Conservation (phyloP, 176 grass and related monocot genomes). For the Musa troglodytarum region DNA sequence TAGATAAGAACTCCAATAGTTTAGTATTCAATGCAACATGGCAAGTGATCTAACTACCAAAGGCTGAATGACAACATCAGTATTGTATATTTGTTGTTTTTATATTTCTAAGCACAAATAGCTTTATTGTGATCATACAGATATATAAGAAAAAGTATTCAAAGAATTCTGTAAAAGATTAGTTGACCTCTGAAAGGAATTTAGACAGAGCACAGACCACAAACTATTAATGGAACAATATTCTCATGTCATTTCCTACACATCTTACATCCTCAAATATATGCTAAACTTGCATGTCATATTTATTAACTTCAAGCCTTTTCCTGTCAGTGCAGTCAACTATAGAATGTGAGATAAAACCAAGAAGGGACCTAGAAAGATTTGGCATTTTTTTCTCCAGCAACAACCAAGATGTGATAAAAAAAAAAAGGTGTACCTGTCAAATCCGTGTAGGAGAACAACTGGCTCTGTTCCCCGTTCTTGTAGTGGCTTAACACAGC, state of each 20-base stretch:
- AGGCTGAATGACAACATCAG: neutral
- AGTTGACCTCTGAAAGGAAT: too few relatives aligned
- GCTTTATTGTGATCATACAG: too few relatives aligned
- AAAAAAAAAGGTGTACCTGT: constrained; percentile 43
- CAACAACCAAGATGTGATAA: neutral
- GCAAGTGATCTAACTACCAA: neutral
- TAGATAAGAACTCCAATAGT: constrained; percentile 28
- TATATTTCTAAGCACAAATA: too few relatives aligned
- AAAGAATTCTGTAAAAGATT: too few relatives aligned
- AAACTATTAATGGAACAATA: neutral
- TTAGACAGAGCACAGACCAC: too few relatives aligned
- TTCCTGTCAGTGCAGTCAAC: neutral
- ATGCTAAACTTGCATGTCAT: neutral
- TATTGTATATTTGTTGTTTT: too few relatives aligned
- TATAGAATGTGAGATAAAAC: neutral
- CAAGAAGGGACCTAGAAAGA: neutral
- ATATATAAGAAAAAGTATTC: too few relatives aligned
- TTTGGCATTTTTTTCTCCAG: neutral
- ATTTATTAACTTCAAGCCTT: neutral
- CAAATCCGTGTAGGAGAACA: constrained; percentile 88
- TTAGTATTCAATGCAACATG: constrained; percentile 4
- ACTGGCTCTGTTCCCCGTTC: constrained; percentile 37
- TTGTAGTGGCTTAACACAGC: constrained; percentile 78
- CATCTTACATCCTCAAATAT: neutral
- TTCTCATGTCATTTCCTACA: neutral